Conservation (phyloP, 2,329 filamentous ascomycete species). For the Scopulariopsis brevicaulis region DNA sequence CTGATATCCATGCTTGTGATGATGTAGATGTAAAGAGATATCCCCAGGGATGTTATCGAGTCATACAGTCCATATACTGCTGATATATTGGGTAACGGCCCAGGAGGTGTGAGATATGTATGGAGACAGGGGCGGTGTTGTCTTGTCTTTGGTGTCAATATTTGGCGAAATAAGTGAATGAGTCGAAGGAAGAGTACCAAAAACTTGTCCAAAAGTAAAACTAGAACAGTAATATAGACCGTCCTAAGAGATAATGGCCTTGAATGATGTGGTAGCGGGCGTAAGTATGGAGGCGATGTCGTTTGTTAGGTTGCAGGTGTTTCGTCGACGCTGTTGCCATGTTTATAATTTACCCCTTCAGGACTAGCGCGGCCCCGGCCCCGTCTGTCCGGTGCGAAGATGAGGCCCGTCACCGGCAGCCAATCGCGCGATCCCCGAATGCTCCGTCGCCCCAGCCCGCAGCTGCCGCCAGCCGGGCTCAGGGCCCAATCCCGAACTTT, state of each 20-base stretch:
- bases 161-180: neutral
- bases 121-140: neutral
- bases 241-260: neutral
- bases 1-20: conserved; percentile 3
- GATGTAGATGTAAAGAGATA: neutral
- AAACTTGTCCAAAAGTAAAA: neutral
- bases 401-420: neutral
- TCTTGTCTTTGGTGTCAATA: too few species aligned
- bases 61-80: neutral
- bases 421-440: neutral
- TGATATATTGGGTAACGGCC: neutral
- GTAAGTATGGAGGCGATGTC: neutral
- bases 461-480: neutral
- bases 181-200: neutral
- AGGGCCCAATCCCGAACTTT: conserved; percentile 1
- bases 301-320: neutral
- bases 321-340: neutral
- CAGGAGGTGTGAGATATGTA: neutral
- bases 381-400: neutral
- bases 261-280: neutral
- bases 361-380: neutral
- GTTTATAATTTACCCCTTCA: conserved; percentile 1
- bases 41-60: neutral
- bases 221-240: neutral
- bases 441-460: neutral